A percentile compares a stretch with the other conserved stretches of the same genome.
Evolutionary conservation across 1,284 basidiomycete genomes (phyloP).

Genomic region (Heterobasidion parviporum): DNA sequence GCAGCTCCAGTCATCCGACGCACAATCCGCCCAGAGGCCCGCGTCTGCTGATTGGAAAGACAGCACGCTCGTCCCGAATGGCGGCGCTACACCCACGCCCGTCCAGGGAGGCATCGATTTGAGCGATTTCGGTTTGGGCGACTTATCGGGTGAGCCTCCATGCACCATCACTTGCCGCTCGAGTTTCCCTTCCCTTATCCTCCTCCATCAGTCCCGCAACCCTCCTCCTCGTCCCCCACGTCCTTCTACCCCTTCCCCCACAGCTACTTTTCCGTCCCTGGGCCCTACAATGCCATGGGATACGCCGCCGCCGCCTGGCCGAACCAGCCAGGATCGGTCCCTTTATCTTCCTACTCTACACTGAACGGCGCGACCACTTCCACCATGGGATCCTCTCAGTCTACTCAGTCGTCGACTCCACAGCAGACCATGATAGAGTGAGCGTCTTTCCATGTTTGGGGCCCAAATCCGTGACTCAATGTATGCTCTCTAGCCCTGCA

Average conservation of each 20-base stretch:
- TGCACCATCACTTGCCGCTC: neutral
- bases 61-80: constrained; percentile 20
- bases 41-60: constrained; percentile 41
- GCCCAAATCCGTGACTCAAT: constrained; percentile 2
- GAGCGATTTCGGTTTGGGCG: constrained; percentile 30
- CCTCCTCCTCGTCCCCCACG: constrained; percentile 30
- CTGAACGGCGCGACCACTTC: constrained; percentile 61
- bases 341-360: constrained; percentile 65
- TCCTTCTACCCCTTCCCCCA: constrained; percentile 26
- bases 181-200: constrained; percentile 11
- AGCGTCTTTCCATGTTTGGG: constrained; percentile 13
- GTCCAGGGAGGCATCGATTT: constrained; percentile 30
- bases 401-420: constrained; percentile 24
- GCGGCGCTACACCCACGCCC: constrained; percentile 14
- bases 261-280: constrained; percentile 26
- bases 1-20: constrained; percentile 5
- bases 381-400: constrained; percentile 15
- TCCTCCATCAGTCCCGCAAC: constrained; percentile 18
- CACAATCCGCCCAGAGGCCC: constrained; percentile 25
- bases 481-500: constrained; percentile 30
- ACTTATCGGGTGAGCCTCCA: constrained; percentile 26
- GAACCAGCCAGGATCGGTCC: constrained; percentile 35
- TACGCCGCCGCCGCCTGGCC: constrained; percentile 42
- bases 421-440: constrained; percentile 46
- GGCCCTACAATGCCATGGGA: constrained; percentile 42